Conservation (phyloP, 140 eudicot species). For the Bidens hawaiensis region DNA sequence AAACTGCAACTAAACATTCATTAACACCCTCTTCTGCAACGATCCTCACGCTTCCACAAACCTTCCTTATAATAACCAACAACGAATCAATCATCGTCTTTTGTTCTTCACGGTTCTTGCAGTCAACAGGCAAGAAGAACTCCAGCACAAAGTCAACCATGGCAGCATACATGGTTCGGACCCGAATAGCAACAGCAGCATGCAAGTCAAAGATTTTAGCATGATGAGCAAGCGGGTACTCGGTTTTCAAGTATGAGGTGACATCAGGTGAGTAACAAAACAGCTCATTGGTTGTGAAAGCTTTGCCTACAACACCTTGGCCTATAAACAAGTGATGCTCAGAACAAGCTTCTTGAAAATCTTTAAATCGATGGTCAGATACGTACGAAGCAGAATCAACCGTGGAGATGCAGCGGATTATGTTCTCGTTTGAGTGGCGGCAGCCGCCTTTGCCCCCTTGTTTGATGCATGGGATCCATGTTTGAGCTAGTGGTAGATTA, state of each 20-base stretch:
- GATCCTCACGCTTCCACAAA: constrained; percentile 59
- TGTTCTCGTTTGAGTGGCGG: constrained; percentile 71
- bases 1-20: constrained; percentile 16
- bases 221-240: constrained; percentile 89
- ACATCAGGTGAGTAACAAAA: constrained; percentile 60
- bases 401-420: constrained; percentile 58
- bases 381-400: constrained; percentile 70
- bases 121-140: constrained; percentile 72
- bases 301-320: constrained; percentile 85
- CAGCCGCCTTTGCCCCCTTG: constrained; percentile 76
- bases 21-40: constrained; percentile 51
- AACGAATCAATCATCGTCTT: constrained; percentile 50
- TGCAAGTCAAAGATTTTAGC: constrained; percentile 67
- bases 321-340: constrained; percentile 87
- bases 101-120: constrained; percentile 59
- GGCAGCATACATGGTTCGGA: constrained; percentile 49
- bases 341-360: constrained; percentile 88
- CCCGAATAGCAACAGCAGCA: constrained; percentile 90
- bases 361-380: constrained; percentile 39
- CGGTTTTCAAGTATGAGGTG: constrained; percentile 62
- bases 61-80: constrained; percentile 51
- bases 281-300: constrained; percentile 62
- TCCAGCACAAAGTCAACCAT: constrained; percentile 81
- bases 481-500: constrained; percentile 74
- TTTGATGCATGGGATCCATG: constrained; percentile 81